phyloP scores from a whole-genome alignment of 495 filamentous ascomycete genomes.

The Aspergillus avenaceus region DNA sequence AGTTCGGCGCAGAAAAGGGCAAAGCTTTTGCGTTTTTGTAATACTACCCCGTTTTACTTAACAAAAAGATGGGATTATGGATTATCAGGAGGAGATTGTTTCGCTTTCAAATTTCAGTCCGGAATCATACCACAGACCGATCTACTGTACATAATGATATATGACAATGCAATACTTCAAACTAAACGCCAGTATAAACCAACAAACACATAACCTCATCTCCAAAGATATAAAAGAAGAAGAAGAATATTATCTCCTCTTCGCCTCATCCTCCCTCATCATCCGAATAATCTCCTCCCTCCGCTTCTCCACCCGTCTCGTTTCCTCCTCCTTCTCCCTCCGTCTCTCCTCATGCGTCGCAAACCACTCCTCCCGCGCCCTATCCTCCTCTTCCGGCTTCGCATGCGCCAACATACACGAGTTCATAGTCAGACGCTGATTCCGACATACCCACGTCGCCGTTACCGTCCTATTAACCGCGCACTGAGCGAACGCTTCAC shows the following conservation, averaged over 20 bases:
- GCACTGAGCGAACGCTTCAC: conserved; percentile 81
- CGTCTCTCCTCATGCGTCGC: conserved; percentile 62
- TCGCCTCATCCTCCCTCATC: conserved; percentile 53
- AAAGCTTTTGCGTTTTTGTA: neutral
- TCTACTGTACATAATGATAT: conserved; percentile 5
- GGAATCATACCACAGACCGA: neutral
- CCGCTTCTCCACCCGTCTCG: conserved; percentile 40
- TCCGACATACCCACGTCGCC: conserved; percentile 78
- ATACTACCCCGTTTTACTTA: too few relatives aligned
- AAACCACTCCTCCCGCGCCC: conserved; percentile 93
- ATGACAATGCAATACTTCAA: neutral
- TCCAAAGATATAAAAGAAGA: conserved; percentile 2
- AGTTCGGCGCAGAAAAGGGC: neutral
- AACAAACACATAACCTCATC: neutral
- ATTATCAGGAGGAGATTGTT: neutral
- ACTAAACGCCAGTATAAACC: neutral
- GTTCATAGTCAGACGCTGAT: conserved; percentile 81
- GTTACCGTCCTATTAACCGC: conserved; percentile 79
- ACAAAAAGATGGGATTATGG: too few relatives aligned
- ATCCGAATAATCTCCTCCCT: conserved; percentile 44
- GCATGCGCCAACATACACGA: conserved; percentile 84
- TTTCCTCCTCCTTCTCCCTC: conserved; percentile 57
- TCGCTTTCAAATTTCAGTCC: neutral
- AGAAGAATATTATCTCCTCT: conserved; percentile 19
- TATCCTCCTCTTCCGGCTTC: conserved; percentile 78